Conservation (phyloP, 768 basidiomycete genomes). For the Mycena chlorophos region DNA sequence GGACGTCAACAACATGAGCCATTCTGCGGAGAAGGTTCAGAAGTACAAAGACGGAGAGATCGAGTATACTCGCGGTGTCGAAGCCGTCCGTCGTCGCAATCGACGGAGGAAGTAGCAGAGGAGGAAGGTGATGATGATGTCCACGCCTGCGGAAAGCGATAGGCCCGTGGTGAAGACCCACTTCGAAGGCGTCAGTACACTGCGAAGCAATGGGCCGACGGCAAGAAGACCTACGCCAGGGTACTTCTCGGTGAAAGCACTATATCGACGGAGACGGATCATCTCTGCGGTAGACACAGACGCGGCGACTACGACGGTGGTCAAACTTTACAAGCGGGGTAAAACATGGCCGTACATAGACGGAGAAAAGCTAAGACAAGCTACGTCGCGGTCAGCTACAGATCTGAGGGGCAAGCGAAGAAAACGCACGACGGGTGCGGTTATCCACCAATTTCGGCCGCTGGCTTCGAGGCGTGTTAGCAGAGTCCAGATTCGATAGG, state of each 20-base stretch:
- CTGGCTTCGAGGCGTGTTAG: constrained; percentile 21
- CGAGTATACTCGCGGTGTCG: constrained; percentile 28
- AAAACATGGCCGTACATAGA: constrained; percentile 22
- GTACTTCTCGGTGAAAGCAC: constrained; percentile 19
- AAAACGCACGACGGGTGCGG: constrained; percentile 25
- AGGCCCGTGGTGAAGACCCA: constrained; percentile 46
- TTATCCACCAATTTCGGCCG: constrained; percentile 29
- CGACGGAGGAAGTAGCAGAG: constrained; percentile 38
- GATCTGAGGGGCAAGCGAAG: background rate
- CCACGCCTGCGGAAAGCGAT: constrained; percentile 39
- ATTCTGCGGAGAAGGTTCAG: constrained; percentile 28
- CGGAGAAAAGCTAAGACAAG: constrained; percentile 24
- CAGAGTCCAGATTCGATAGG: constrained; percentile 20
- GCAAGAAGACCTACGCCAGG: constrained; percentile 22
- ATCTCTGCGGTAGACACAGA: constrained; percentile 29
- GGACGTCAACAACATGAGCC: constrained; percentile 38
- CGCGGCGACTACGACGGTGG: constrained; percentile 23
- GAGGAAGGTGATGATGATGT: constrained; percentile 39
- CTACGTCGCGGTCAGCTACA: constrained; percentile 3
- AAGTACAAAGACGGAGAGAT: background rate
- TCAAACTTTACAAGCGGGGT: background rate
- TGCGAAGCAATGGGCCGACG: background rate
- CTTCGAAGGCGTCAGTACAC: constrained; percentile 24
- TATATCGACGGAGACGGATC: constrained; percentile 16
- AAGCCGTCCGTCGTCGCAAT: constrained; percentile 30